A percentile compares a stretch with the other conserved stretches of the same genome.
Evolutionary conservation across 2,329 filamentous ascomycete species (phyloP).

Genomic region (Ophiostoma fasciatum): DNA sequence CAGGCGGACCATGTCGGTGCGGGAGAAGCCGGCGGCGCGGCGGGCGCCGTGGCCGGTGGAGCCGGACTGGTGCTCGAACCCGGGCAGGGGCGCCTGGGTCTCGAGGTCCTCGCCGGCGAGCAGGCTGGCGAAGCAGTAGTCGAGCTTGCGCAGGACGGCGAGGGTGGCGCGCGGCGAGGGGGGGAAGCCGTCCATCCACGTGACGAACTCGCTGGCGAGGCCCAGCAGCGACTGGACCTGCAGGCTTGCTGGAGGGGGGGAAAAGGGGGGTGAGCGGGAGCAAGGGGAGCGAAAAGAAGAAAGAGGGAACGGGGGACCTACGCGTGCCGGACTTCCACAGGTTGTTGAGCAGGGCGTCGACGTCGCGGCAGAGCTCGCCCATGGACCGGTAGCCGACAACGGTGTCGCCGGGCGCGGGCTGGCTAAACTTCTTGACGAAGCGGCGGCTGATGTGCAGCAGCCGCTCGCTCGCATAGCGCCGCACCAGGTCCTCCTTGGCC

Average conservation of each 20-base stretch:
- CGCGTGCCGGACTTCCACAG: constrained; percentile 81
- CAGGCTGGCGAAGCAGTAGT: constrained; percentile 68
- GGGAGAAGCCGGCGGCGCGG: constrained; percentile 47
- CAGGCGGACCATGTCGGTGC: constrained; percentile 76
- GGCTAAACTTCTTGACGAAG: constrained; percentile 44
- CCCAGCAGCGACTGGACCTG: constrained; percentile 76
- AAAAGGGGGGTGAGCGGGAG: too few species aligned
- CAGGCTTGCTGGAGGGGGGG: constrained; percentile 63
- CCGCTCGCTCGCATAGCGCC: constrained; percentile 39
- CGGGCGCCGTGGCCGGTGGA: constrained; percentile 25
- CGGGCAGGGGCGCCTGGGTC: constrained; percentile 50
- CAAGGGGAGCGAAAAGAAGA: too few species aligned
- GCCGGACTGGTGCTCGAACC: too few species aligned
- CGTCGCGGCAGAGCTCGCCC: constrained; percentile 55
- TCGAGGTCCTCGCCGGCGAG: constrained; percentile 52
- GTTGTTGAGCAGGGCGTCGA: constrained; percentile 62
- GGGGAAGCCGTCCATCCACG: constrained; percentile 58
- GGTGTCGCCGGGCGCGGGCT: constrained; percentile 29
- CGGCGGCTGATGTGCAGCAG: constrained; percentile 40
- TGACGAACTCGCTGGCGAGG: constrained; percentile 56
- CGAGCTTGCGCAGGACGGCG: constrained; percentile 58
- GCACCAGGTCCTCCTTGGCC: constrained; percentile 43
- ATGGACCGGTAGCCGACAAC: constrained; percentile 44
- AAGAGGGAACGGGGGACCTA: constrained; percentile 26
- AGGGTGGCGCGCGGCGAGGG: constrained; percentile 56